Conservation (phyloP, 106 monocot genomes). For the Hemerocallis citrina region DNA sequence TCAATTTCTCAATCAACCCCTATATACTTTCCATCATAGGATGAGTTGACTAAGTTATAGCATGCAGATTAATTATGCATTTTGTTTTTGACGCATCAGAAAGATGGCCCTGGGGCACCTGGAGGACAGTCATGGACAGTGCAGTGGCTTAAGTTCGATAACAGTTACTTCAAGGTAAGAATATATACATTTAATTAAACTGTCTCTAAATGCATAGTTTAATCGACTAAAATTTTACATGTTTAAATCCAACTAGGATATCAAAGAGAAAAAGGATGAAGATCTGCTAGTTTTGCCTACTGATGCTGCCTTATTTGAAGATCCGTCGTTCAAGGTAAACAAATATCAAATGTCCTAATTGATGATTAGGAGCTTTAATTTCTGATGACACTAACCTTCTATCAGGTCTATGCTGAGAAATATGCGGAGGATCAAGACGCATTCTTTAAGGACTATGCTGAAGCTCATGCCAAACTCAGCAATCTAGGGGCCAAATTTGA, state of each 20-base stretch:
- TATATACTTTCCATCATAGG: background rate
- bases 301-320: constrained; percentile 93
- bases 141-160: constrained; percentile 97
- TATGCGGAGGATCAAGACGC: constrained; percentile 84
- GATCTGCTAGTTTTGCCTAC: constrained; percentile 97
- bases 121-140: constrained; percentile 99
- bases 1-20: background rate
- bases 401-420: constrained; percentile 84
- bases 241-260: constrained; percentile 41
- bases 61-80: background rate
- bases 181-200: background rate
- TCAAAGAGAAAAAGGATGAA: constrained; percentile 81
- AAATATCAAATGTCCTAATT: background rate
- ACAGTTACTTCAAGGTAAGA: constrained; percentile 89
- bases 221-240: background rate
- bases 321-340: constrained; percentile 85
- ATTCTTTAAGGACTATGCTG: constrained; percentile 95
- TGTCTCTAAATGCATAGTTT: background rate
- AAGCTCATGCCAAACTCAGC: constrained; percentile 97
- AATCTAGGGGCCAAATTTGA: constrained; percentile 86
- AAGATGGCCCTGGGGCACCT: constrained; percentile 94
- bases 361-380: background rate
- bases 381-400: background rate
- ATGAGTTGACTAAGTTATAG: background rate
- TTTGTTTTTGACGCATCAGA: constrained; percentile 35